Percentiles rank a stretch among this genome's conserved stretches.
These are phyloP conservation scores for Candida ovalis DNA, from an alignment of 805 yeast genomes.

Conservation along the genomic window DNA sequence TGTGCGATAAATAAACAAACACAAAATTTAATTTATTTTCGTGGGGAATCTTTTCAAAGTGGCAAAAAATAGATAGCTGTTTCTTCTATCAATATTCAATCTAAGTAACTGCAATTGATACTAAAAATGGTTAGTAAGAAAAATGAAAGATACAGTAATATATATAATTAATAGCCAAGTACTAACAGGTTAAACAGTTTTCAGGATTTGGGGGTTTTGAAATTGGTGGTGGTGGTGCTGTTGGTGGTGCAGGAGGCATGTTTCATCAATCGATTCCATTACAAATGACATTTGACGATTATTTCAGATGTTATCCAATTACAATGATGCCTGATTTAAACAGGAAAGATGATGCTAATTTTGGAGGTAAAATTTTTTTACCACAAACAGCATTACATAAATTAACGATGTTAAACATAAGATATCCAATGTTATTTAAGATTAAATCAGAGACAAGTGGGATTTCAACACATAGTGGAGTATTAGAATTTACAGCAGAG, in stretches of 20 bases:
- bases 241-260: slow-evolving; percentile 13
- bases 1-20: too few relatives aligned
- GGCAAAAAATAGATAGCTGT: too few relatives aligned
- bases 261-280: slow-evolving; percentile 16
- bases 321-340: slow-evolving; percentile 79
- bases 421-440: slow-evolving; percentile 95
- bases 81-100: too few relatives aligned
- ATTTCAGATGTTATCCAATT: slow-evolving; percentile 88
- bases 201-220: slow-evolving; percentile 25
- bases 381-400: slow-evolving; percentile 92
- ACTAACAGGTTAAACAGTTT: slow-evolving; percentile 14
- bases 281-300: slow-evolving; percentile 62
- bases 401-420: slow-evolving; percentile 82
- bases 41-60: too few relatives aligned
- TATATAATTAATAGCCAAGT: neutral
- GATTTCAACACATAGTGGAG: slow-evolving; percentile 82
- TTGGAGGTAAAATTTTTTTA: slow-evolving; percentile 91
- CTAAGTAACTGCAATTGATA: too few relatives aligned
- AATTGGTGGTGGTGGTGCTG: too few relatives aligned
- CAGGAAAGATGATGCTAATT: slow-evolving; percentile 75
- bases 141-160: neutral
- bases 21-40: too few relatives aligned
- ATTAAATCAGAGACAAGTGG: slow-evolving; percentile 59
- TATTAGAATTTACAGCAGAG: slow-evolving; percentile 92
- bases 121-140: slow-evolving; percentile 1